phyloP scores from a whole-genome alignment of 1,284 basidiomycete species.

The Erythrobasidium hasegawianum region DNA sequence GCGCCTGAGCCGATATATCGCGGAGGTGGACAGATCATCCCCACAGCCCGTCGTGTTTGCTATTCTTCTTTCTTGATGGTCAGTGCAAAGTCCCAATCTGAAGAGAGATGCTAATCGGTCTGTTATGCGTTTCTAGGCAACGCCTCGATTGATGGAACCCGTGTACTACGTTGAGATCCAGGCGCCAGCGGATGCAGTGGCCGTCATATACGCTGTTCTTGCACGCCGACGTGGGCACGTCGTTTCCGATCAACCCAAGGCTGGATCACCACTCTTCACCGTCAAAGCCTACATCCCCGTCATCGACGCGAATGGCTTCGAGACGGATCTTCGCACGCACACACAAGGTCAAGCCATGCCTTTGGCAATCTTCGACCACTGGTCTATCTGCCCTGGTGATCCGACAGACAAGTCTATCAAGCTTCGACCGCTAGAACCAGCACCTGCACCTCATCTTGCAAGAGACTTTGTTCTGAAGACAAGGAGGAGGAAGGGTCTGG shows the following conservation, averaged over 20 bases:
- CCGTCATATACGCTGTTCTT: slow-evolving; percentile 94
- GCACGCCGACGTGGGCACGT: slow-evolving; percentile 95
- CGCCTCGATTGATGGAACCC: slow-evolving; percentile 68
- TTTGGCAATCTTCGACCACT: slow-evolving; percentile 93
- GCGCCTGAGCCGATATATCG: slow-evolving; percentile 95
- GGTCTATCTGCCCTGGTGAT: slow-evolving; percentile 82
- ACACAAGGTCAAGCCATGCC: slow-evolving; percentile 98
- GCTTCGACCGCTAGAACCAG: slow-evolving; percentile 91
- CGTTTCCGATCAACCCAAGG: slow-evolving; percentile 93
- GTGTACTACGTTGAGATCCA: slow-evolving; percentile 98
- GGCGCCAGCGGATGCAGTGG: slow-evolving; percentile 96
- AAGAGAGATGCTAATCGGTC: background rate
- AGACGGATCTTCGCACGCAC: slow-evolving; percentile 93
- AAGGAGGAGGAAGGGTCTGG: slow-evolving; percentile 77
- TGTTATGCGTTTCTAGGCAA: slow-evolving; percentile 38
- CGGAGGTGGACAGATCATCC: slow-evolving; percentile 97
- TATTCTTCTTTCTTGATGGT: slow-evolving; percentile 99
- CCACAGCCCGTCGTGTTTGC: slow-evolving; percentile 92
- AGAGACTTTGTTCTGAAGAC: slow-evolving; percentile 91
- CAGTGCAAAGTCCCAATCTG: slow-evolving; percentile 41
- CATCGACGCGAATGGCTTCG: slow-evolving; percentile 97
- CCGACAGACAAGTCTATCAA: slow-evolving; percentile 94
- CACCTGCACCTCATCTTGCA: slow-evolving; percentile 72
- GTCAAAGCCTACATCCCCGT: slow-evolving; percentile 97
- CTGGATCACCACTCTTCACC: slow-evolving; percentile 93